Evolutionary conservation across 164 flowering plant species (phyloP), one percentile per base, ranked within the genome.

Genomic region (Umbellularia californica): DNA sequence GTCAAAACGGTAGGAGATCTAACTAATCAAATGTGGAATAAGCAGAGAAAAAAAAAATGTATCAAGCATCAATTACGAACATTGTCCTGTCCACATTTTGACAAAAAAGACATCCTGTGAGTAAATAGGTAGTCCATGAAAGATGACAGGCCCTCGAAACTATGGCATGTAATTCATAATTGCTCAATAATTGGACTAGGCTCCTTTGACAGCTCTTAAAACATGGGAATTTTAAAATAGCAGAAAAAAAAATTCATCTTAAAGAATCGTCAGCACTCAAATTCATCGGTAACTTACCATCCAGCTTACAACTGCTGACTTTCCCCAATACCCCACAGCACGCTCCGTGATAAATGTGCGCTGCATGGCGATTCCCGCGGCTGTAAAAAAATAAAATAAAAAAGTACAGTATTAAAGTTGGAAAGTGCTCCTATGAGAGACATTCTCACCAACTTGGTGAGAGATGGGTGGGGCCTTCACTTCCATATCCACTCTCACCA

Each of bases 231-330:
- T 64, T 22, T 64, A 33, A 22, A 13, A 24, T 64, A 23, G 47
- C 17, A 64, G 67, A 23, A 64, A 14, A 64, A n/a, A n/a, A 64
- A 64, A 12, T 23, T 15, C 25, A 6, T 14, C 15, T 60, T 64
- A 14, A 64, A 64, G 28, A 22, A 64, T 12, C 11, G 23, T 60
- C 64, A 60, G 64, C 24, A n/a, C 11, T 60, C 64, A 60, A 60
- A 60, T 60, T 23, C 64, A 60, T 64, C 17, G 20, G 28, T 23
- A 23, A 83, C 92, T 81, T 75, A 92, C 97, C 81, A 85, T 58
- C 94, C 92, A 88, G 71, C 90, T 87, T 22, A 86, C 50, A 11
- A 90, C 23, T 73, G 73, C 79, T 19, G 83, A 80, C 64, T 87
- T 79, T 86, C 87, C 84, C 95, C 95, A 81, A 84, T 50, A 55